Percentiles rank a stretch among this genome's conserved stretches.
Evolutionary conservation across 108 stramenopile species (phyloP).

Genomic region (Mayamaea pseudoterrestris): DNA sequence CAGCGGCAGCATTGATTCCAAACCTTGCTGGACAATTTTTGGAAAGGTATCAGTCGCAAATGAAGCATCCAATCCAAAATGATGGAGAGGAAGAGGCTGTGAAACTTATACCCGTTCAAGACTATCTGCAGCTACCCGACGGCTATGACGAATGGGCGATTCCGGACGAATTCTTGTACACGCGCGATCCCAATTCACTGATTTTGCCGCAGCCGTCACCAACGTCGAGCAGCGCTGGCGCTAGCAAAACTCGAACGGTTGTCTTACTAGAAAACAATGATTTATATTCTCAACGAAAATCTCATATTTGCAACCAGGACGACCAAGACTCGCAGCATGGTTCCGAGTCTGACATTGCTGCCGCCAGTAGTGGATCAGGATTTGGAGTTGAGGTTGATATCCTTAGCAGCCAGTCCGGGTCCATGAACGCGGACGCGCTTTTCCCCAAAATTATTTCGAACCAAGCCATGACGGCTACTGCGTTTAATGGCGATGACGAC

Average conservation of each 20-base stretch:
- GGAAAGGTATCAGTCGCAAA: constrained; percentile 1
- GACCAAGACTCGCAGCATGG: background rate
- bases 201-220: background rate
- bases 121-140: constrained; percentile 29
- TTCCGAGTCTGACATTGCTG: background rate
- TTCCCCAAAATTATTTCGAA: constrained; percentile 7
- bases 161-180: constrained; percentile 34
- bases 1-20: no score
- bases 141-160: constrained; percentile 63
- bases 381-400: background rate
- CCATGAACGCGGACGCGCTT: constrained; percentile 1
- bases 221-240: background rate
- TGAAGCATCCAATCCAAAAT: background rate
- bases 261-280: background rate
- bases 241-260: background rate
- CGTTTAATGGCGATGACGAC: no score
- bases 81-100: background rate
- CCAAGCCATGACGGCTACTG: background rate
- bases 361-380: background rate
- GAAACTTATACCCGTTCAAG: constrained; percentile 1
- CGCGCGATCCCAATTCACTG: constrained; percentile 4
- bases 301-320: background rate
- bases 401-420: background rate
- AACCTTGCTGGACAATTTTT: background rate
- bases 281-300: background rate